These are phyloP conservation scores for Metarhizium anisopliae DNA, from an alignment of 2,329 filamentous ascomycete genomes.

Conservation along the genomic window DNA sequence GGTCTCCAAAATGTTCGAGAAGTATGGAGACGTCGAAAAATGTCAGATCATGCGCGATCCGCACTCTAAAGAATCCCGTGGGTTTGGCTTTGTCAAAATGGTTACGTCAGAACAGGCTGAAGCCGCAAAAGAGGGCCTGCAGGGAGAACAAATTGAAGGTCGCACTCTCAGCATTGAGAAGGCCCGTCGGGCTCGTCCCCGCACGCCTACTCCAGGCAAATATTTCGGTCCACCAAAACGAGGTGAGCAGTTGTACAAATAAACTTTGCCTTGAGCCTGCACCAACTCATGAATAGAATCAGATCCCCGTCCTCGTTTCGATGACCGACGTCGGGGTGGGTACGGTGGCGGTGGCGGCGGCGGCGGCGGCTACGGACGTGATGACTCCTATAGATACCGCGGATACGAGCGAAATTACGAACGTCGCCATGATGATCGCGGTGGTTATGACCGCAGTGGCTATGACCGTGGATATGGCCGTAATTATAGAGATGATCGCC, in stretches of 20 bases:
- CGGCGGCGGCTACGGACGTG: slow-evolving; percentile 36
- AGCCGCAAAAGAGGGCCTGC: slow-evolving; percentile 89
- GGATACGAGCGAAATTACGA: slow-evolving; percentile 34
- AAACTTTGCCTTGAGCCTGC: background rate
- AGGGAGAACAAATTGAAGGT: slow-evolving; percentile 91
- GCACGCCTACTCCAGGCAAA: slow-evolving; percentile 95
- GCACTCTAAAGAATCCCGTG: slow-evolving; percentile 95
- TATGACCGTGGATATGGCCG: slow-evolving; percentile 42
- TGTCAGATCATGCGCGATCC: slow-evolving; percentile 99
- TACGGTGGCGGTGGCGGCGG: slow-evolving; percentile 34
- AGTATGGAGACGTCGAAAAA: slow-evolving; percentile 97
- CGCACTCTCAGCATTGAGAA: slow-evolving; percentile 98
- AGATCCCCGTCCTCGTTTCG: slow-evolving; percentile 38
- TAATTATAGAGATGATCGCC: slow-evolving; percentile 27
- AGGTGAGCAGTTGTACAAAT: slow-evolving; percentile 47
- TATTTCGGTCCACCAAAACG: slow-evolving; percentile 98
- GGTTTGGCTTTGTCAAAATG: slow-evolving; percentile 99
- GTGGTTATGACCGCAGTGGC: slow-evolving; percentile 27
- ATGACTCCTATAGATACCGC: slow-evolving; percentile 51
- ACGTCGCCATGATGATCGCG: slow-evolving; percentile 36
- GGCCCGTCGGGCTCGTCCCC: slow-evolving; percentile 86
- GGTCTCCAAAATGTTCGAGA: slow-evolving; percentile 92
- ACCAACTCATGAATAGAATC: slow-evolving; percentile 12
- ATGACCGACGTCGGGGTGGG: slow-evolving; percentile 56
- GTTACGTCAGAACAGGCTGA: slow-evolving; percentile 89